These are phyloP conservation scores for Septoria petroselini DNA, from an alignment of 2,329 filamentous ascomycete genomes.

Conservation along the genomic window DNA sequence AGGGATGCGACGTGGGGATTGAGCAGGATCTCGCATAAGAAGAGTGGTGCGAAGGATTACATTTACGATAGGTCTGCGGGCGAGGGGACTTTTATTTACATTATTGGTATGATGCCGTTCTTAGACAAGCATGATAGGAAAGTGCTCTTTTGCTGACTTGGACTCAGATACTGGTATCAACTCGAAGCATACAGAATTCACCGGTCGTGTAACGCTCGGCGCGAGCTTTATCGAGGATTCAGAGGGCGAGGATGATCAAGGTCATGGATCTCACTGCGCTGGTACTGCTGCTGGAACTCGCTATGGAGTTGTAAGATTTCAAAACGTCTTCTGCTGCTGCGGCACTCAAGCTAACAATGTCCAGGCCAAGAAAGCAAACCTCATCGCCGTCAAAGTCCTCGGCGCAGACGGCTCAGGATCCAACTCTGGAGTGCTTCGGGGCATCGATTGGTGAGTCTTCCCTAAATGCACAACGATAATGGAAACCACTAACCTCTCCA, in stretches of 20 bases:
- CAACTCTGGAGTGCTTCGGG: constrained; percentile 47
- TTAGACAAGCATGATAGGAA: too few relatives aligned
- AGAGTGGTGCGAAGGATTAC: constrained; percentile 28
- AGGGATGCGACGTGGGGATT: constrained; percentile 27
- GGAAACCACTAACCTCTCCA: too few relatives aligned
- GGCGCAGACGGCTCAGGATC: constrained; percentile 45
- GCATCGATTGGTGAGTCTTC: constrained; percentile 42
- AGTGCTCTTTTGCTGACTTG: too few relatives aligned
- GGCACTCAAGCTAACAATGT: background rate
- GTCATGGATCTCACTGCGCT: constrained; percentile 73
- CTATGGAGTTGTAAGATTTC: constrained; percentile 54
- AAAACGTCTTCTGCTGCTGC: too few relatives aligned
- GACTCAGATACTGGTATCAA: constrained; percentile 27
- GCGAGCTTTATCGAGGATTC: constrained; percentile 34
- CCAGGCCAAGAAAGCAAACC: constrained; percentile 42
- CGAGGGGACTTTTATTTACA: constrained; percentile 30
- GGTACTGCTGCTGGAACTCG: constrained; percentile 69
- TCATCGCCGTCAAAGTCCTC: constrained; percentile 52
- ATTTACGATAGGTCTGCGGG: constrained; percentile 22
- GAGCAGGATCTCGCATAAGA: constrained; percentile 23
- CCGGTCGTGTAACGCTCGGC: constrained; percentile 34
- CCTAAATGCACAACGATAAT: too few relatives aligned
- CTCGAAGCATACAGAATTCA: constrained; percentile 36
- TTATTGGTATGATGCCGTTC: constrained; percentile 13
- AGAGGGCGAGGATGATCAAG: constrained; percentile 49